Conservation (phyloP, 2,329 filamentous ascomycete genomes). For the Knufia petricola region DNA sequence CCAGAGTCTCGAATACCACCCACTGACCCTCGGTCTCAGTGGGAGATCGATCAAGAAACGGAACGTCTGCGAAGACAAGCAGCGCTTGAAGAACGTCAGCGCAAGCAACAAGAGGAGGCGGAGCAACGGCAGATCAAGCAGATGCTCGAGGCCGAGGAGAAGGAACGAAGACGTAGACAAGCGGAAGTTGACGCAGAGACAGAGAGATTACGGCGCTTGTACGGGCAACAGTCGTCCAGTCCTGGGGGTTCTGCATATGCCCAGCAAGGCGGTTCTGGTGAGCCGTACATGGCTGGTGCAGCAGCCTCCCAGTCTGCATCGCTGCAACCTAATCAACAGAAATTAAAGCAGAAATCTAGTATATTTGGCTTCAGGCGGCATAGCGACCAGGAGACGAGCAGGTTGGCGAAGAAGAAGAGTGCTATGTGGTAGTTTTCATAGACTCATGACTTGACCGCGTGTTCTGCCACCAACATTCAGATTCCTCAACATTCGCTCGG, state of each 20-base stretch:
- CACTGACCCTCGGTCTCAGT: constrained; percentile 44
- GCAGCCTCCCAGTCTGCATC: constrained; percentile 18
- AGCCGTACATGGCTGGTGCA: constrained; percentile 24
- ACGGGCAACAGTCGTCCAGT: constrained; percentile 31
- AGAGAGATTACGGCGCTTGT: constrained; percentile 53
- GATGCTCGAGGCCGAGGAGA: constrained; percentile 45
- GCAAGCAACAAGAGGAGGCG: constrained; percentile 39
- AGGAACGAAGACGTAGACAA: constrained; percentile 40
- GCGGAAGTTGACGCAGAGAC: constrained; percentile 66
- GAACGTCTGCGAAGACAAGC: constrained; percentile 35
- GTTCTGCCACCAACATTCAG: no score
- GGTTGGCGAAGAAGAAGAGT: constrained; percentile 37
- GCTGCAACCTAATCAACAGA: constrained; percentile 13
- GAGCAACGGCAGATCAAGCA: constrained; percentile 44
- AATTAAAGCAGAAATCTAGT: constrained; percentile 33
- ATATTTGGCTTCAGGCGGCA: constrained; percentile 36
- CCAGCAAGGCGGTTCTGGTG: constrained; percentile 8
- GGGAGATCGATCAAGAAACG: constrained; percentile 43
- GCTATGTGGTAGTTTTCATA: constrained; percentile 33
- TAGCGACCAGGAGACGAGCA: constrained; percentile 27
- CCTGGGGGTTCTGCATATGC: constrained; percentile 2
- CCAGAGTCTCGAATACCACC: constrained; percentile 27
- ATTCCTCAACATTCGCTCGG: neutral
- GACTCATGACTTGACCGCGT: no score
- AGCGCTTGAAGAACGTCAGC: constrained; percentile 35